Conservation (phyloP, 176 grass and related monocot species). For the Oryza rufipogon region DNA sequence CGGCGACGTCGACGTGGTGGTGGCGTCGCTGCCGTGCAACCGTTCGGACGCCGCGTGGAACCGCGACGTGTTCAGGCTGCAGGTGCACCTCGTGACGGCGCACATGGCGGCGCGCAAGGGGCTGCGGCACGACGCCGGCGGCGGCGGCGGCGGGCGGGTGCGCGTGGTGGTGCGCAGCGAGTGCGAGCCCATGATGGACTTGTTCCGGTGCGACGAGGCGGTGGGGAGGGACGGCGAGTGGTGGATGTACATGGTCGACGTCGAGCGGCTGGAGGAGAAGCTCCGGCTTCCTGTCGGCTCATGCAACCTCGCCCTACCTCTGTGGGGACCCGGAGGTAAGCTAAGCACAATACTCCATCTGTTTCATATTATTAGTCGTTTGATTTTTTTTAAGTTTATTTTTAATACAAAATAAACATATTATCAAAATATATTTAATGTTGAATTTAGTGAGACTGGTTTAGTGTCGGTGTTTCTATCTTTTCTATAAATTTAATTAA, state of each 20-base stretch:
- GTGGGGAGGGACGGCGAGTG: slow-evolving; percentile 61
- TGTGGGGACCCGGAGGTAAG: slow-evolving; percentile 67
- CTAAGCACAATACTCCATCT: too few species aligned
- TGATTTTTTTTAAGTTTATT: too few species aligned
- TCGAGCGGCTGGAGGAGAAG: slow-evolving; percentile 69
- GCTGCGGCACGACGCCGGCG: neutral
- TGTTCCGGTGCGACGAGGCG: slow-evolving; percentile 84
- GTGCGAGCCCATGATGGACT: slow-evolving; percentile 92
- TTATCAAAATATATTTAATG: too few species aligned
- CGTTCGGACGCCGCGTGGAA: slow-evolving; percentile 46
- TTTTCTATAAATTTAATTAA: too few species aligned
- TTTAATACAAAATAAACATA: too few species aligned
- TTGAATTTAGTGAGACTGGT: too few species aligned
- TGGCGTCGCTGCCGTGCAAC: slow-evolving; percentile 73
- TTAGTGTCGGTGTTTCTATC: too few species aligned
- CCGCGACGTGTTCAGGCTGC: slow-evolving; percentile 83
- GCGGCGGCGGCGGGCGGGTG: slow-evolving; percentile 28
- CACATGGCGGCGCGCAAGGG: slow-evolving; percentile 52
- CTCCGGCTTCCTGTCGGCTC: slow-evolving; percentile 67
- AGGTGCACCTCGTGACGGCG: slow-evolving; percentile 76
- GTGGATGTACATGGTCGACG: slow-evolving; percentile 77
- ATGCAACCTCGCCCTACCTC: slow-evolving; percentile 66
- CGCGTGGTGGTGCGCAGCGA: slow-evolving; percentile 62
- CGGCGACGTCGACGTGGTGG: slow-evolving; percentile 65
- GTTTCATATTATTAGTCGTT: too few species aligned